Evolutionary conservation across 2,329 filamentous ascomycete species (phyloP).

Genomic region (Nemania diffusa): DNA sequence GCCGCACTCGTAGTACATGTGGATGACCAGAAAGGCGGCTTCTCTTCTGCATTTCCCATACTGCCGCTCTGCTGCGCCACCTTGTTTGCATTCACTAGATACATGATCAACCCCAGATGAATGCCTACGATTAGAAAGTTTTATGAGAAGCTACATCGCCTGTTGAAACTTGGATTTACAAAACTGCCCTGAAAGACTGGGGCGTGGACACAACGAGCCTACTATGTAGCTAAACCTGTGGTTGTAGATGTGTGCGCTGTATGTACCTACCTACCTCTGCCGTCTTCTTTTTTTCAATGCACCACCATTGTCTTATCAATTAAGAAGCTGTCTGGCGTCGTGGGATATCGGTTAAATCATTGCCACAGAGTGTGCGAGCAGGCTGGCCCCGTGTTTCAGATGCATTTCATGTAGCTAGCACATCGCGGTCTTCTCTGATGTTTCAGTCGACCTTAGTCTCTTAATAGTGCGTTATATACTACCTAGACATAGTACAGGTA

Average conservation of each 20-base stretch:
- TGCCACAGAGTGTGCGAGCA: conserved; percentile 4
- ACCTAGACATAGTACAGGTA: no score
- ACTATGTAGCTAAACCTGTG: no score
- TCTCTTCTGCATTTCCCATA: not conserved
- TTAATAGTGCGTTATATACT: not conserved
- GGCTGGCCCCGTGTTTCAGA: conserved; percentile 25
- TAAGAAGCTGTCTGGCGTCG: no score
- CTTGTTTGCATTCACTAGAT: not conserved
- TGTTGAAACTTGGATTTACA: no score
- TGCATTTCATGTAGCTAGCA: conserved; percentile 14
- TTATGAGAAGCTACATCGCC: no score
- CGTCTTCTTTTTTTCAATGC: no score
- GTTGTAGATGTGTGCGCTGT: no score
- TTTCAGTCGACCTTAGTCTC: conserved; percentile 22
- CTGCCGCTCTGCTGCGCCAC: conserved; percentile 6
- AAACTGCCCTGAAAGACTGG: no score
- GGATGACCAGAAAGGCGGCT: not conserved
- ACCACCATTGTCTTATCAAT: no score
- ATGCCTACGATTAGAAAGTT: no score
- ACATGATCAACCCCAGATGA: not conserved
- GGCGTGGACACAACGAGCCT: no score
- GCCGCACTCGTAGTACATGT: not conserved
- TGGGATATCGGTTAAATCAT: conserved; percentile 4
- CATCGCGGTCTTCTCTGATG: conserved; percentile 1
- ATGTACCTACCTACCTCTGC: no score